Base-by-base conservation (phyloP, 2,329 filamentous ascomycete species). In the Aaosphaeria pasadenensis region DNA sequence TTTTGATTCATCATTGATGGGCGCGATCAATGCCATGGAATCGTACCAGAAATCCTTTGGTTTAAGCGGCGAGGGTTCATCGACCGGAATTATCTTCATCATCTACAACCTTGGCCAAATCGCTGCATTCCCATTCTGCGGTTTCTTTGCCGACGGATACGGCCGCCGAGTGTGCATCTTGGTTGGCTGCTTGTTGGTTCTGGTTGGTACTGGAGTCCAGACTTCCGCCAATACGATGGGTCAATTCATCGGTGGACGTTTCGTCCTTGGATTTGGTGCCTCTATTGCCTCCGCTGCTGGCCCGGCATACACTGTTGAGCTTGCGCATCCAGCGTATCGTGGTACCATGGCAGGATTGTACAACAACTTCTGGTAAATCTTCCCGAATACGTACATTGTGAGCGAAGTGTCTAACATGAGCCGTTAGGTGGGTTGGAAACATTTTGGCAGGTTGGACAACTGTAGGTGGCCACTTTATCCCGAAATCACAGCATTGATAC, bases 241-340 rank as follows among this genome's bases (percentile, higher is more conserved):
- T 7, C 77, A 80, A 50, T 84, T 85, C 65, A 78, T 84, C 54
- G 79, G 56, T 9, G 70, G 70, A 11, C 57, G 70, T 13, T 72
- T 72, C 51, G n/a, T 72, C 4, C 64, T 72, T 36, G 69, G 69
- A 3, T 70, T 71, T 39, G 82, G 82, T 36, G 79, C 77, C 31
- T 74, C 76, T 1, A 79, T 85, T 46, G 78, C 78, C 2, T 75
- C 76, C n/a, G 75, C 77, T 9, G 79, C 79, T 2, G 79, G 76
- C 1, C 81, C 81, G 4, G 75, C 78, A n/a, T 83, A 82, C 53
- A 77, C 77, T 7, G 77, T 82, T 43, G 82, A 86, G 59, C 67
- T 84, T 35, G 76, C 80, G 2, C 83, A 85, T 55, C 83, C 83
- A 1, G 77, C 77, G 4, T 83, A 81, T 59, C 75, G 83, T 53